These are phyloP conservation scores for Diutina scorzettiae DNA, from an alignment of 1,139 yeast genomes.

Conservation along the genomic window DNA sequence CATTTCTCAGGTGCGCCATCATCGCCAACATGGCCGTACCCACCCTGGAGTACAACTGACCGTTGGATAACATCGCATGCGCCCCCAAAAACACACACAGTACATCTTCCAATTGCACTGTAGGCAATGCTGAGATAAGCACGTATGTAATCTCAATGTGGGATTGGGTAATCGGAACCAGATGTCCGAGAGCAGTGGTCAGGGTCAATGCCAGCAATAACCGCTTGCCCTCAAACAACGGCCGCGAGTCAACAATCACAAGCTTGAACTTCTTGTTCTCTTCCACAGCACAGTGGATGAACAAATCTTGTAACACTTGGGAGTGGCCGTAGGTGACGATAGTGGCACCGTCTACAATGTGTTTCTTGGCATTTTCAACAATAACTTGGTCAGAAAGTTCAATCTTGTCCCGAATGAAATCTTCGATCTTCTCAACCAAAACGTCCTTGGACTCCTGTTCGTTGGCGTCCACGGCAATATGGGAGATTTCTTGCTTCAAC, in stretches of 20 bases:
- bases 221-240: slow-evolving; percentile 84
- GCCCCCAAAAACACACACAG: slow-evolving; percentile 93
- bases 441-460: slow-evolving; percentile 66
- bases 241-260: slow-evolving; percentile 88
- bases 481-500: slow-evolving; percentile 88
- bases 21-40: slow-evolving; percentile 93
- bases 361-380: slow-evolving; percentile 67
- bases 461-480: slow-evolving; percentile 55
- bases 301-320: slow-evolving; percentile 65
- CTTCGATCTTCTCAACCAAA: slow-evolving; percentile 60
- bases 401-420: slow-evolving; percentile 73
- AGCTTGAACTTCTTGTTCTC: slow-evolving; percentile 64
- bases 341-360: slow-evolving; percentile 66
- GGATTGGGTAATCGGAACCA: slow-evolving; percentile 23
- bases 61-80: slow-evolving; percentile 93
- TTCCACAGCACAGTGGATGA: slow-evolving; percentile 53
- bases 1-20: slow-evolving; percentile 77
- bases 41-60: slow-evolving; percentile 83
- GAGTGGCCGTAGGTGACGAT: slow-evolving; percentile 85
- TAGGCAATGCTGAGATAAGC: slow-evolving; percentile 65
- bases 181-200: slow-evolving; percentile 17
- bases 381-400: slow-evolving; percentile 78
- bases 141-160: slow-evolving; percentile 43
- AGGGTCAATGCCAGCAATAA: slow-evolving; percentile 46
- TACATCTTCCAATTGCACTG: slow-evolving; percentile 66